Evolutionary conservation across 768 basidiomycete genomes (phyloP).

Genomic region (Rubroboletus satanas): DNA sequence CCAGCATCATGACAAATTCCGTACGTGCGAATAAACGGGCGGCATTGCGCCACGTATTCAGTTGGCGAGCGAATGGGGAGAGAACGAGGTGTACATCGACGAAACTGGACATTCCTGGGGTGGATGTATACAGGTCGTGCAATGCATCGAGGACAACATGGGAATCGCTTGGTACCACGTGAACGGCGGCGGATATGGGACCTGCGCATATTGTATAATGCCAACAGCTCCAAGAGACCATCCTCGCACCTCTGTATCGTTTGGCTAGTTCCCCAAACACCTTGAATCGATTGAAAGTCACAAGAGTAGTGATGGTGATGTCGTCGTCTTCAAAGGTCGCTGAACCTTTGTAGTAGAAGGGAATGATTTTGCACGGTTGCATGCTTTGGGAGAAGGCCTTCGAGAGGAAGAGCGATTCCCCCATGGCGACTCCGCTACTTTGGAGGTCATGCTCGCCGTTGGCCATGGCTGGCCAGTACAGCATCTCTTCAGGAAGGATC

Average conservation of each 20-base stretch:
- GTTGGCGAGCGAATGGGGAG: slow-evolving; percentile 76
- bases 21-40: slow-evolving; percentile 83
- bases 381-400: slow-evolving; percentile 68
- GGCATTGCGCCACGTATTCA: slow-evolving; percentile 88
- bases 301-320: slow-evolving; percentile 81
- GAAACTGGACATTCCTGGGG: slow-evolving; percentile 57
- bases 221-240: neutral
- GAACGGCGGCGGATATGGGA: slow-evolving; percentile 81
- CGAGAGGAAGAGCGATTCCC: slow-evolving; percentile 55
- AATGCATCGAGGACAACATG: slow-evolving; percentile 57
- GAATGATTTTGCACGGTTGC: slow-evolving; percentile 72
- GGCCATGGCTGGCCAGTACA: slow-evolving; percentile 21
- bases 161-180: slow-evolving; percentile 47
- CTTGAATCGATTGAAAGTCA: slow-evolving; percentile 74
- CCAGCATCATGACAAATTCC: slow-evolving; percentile 85
- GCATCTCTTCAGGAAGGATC: slow-evolving; percentile 12
- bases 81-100: slow-evolving; percentile 87
- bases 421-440: slow-evolving; percentile 28
- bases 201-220: slow-evolving; percentile 39
- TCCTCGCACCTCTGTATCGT: slow-evolving; percentile 63
- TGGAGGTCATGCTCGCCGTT: neutral
- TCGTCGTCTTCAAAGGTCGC: slow-evolving; percentile 56
- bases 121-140: slow-evolving; percentile 62
- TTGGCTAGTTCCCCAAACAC: slow-evolving; percentile 70
- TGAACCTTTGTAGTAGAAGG: slow-evolving; percentile 75